Percentiles rank a stretch among this genome's conserved stretches.
Evolutionary conservation across 2,329 filamentous ascomycete genomes (phyloP).

Genomic region (Tolypocladium amazonense): DNA sequence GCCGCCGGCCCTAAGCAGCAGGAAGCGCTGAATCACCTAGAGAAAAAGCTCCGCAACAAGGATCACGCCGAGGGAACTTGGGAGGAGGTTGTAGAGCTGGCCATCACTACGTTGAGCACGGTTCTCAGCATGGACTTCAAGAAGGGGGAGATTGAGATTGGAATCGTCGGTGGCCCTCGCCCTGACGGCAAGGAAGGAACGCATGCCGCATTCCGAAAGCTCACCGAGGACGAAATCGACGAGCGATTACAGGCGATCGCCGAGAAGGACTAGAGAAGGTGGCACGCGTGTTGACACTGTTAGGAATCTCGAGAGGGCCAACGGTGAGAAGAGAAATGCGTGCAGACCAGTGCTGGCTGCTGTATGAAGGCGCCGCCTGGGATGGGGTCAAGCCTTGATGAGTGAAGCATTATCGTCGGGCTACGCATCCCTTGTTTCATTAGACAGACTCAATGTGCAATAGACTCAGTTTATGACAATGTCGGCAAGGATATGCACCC

Average conservation of each 20-base stretch:
- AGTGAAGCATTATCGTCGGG: not conserved
- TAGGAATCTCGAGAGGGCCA: not conserved
- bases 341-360: not conserved
- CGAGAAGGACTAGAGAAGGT: constrained; percentile 74
- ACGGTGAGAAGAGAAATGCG: not conserved
- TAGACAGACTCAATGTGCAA: not conserved
- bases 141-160: constrained; percentile 97
- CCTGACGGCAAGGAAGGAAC: constrained; percentile 75
- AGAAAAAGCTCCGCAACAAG: constrained; percentile 99
- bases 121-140: constrained; percentile 99
- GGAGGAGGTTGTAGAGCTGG: constrained; percentile 96
- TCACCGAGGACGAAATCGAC: constrained; percentile 97
- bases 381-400: not conserved
- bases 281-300: not conserved
- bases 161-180: constrained; percentile 84
- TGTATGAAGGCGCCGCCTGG: not conserved
- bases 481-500: no score
- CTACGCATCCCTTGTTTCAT: not conserved
- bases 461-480: not conserved
- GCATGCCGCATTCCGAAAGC: constrained; percentile 67
- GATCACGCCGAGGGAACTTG: constrained; percentile 83
- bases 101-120: constrained; percentile 88
- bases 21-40: constrained; percentile 93
- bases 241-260: constrained; percentile 96
- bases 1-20: constrained; percentile 97